Evolutionary conservation across 2,329 filamentous ascomycete genomes (phyloP), one percentile per base, ranked within the genome.

Genomic region (Ustilaginoidea virens): DNA sequence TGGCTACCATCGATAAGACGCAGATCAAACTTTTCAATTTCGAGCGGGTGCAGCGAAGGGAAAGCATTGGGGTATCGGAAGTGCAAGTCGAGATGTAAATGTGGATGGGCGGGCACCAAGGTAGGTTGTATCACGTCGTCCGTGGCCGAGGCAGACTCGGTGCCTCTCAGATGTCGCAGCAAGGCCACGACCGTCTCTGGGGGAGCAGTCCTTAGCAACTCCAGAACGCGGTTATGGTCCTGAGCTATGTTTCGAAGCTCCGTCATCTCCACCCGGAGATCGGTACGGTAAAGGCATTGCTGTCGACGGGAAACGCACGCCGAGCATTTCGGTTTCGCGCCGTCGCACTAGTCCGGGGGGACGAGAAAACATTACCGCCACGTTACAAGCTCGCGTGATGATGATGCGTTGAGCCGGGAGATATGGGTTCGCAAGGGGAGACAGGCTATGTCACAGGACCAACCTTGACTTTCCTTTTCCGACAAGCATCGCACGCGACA

Each of bases 321-420:
- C 7, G 17, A 5, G 12, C 25, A 27, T 19, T 20, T 27, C 17
- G 25, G 25, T 21, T 20, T 27, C 9, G 17, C 25, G 17, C 17
- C 25, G 20, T 27, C 25, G 25, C 25, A 27, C 25, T 27, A 17
- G n/a, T n/a, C n/a, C n/a, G n/a, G n/a, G n/a, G n/a, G n/a, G n/a
- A n/a, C n/a, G n/a, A n/a, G n/a, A n/a, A n/a, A n/a, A n/a, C n/a
- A n/a, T n/a, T n/a, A n/a, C n/a, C n/a, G n/a, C n/a, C n/a, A n/a
- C n/a, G n/a, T n/a, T n/a, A n/a, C 5, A 15, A 20, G 25, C 5
- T 27, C 17, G 17, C 11, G 25, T 15, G 11, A 18, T 9, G 8
- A 14, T 11, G 8, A 4, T 9, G n/a, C 7, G 19, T 20, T 20
- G n/a, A n/a, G n/a, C n/a, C n/a, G n/a, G n/a, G n/a, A n/a, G n/a